A percentile compares a stretch with the other conserved stretches of the same genome.
Conservation (phyloP, 2,329 filamentous ascomycete species). For the Xylaria hypoxylon region DNA sequence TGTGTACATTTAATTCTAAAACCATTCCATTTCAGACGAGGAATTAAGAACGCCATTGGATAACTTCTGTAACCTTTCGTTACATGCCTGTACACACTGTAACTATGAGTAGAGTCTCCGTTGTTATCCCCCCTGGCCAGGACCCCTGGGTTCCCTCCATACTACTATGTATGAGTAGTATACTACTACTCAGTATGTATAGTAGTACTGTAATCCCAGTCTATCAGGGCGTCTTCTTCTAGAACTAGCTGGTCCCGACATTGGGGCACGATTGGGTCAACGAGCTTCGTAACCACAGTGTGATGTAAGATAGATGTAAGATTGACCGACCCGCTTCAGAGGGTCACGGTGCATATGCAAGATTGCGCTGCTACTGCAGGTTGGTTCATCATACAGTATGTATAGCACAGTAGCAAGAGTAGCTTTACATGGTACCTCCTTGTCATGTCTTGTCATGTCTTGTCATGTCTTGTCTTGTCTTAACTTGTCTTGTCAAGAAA, state of each 20-base stretch:
- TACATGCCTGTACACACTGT: too few species aligned
- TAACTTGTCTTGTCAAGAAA: constrained; percentile 12
- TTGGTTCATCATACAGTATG: constrained; percentile 28
- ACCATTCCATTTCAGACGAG: constrained; percentile 1
- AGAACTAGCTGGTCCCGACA: constrained; percentile 25
- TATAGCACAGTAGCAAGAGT: constrained; percentile 6
- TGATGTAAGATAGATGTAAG: constrained; percentile 13
- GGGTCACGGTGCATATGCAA: constrained; percentile 32
- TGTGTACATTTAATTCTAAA: constrained; percentile 13
- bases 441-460: constrained; percentile 1
- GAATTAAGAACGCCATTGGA: constrained; percentile 3
- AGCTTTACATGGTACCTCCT: too few species aligned
- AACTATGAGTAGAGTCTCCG: too few species aligned
- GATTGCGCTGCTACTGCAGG: constrained; percentile 36
- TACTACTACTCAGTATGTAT: too few species aligned
- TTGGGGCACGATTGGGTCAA: constrained; percentile 27
- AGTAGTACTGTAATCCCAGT: too few species aligned
- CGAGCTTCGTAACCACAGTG: background rate
- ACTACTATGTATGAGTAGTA: too few species aligned
- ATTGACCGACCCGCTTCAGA: constrained; percentile 19
- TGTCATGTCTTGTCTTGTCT: background rate
- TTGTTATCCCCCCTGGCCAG: too few species aligned
- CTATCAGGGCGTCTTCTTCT: background rate
- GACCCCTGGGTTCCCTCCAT: too few species aligned
- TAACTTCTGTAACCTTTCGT: background rate